phyloP scores from a whole-genome alignment of 2,329 filamentous ascomycete genomes.

The Onygenales sp. region DNA sequence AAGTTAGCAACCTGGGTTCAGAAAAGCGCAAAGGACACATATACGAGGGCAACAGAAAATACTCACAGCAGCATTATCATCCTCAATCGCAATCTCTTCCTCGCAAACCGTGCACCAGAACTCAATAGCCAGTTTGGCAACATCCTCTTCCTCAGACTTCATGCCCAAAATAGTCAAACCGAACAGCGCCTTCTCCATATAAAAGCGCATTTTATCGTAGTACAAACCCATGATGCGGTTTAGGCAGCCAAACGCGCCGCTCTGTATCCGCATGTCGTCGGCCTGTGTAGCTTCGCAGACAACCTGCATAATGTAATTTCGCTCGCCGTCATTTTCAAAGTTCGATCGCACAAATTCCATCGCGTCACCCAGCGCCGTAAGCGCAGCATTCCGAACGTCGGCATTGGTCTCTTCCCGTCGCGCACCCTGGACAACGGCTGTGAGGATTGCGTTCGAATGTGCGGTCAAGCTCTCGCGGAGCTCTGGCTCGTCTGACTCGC shows the following conservation, averaged over 20 bases:
- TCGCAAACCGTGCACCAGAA: slow-evolving; percentile 99
- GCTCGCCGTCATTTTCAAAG: slow-evolving; percentile 97
- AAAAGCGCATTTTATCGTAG: slow-evolving; percentile 99
- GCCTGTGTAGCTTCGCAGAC: slow-evolving; percentile 98
- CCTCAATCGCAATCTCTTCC: slow-evolving; percentile 95
- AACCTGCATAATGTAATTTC: slow-evolving; percentile 99
- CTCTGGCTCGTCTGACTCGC: slow-evolving; percentile 85
- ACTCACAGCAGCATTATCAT: slow-evolving; percentile 76
- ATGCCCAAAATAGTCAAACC: slow-evolving; percentile 95
- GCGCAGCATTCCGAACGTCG: slow-evolving; percentile 86
- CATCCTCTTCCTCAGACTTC: slow-evolving; percentile 96
- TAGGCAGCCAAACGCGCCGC: slow-evolving; percentile 90
- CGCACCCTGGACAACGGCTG: slow-evolving; percentile 92
- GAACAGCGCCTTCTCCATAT: slow-evolving; percentile 99
- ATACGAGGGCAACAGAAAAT: not conserved
- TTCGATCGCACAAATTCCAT: slow-evolving; percentile 97
- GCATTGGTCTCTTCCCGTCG: slow-evolving; percentile 89
- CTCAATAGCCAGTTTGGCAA: slow-evolving; percentile 94
- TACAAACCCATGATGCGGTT: slow-evolving; percentile 99
- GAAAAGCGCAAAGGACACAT: not conserved
- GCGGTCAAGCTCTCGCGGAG: slow-evolving; percentile 69
- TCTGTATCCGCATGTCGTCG: slow-evolving; percentile 80
- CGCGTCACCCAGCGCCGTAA: slow-evolving; percentile 88
- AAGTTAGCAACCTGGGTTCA: slow-evolving; percentile 4
- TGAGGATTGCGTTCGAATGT: slow-evolving; percentile 96